Evolutionary conservation across 306 rosid genomes (phyloP).

Genomic region (Begonia peltatifolia): DNA sequence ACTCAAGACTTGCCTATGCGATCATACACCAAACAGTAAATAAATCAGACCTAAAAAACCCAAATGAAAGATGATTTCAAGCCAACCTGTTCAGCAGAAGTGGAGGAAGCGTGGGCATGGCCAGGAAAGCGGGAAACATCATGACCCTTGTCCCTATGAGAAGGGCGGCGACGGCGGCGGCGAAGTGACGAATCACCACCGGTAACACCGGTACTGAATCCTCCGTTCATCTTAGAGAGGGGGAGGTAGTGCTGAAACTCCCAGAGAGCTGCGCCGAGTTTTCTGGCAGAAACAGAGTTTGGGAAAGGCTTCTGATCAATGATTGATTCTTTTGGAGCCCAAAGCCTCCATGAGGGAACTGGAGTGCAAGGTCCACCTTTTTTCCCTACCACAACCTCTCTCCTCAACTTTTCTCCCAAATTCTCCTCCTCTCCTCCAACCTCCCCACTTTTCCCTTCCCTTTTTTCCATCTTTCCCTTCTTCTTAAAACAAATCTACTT

Average conservation of each 20-base stretch:
- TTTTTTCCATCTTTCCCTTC: background rate
- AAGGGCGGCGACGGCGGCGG: constrained; percentile 39
- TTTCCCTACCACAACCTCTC: constrained; percentile 43
- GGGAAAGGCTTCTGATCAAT: constrained; percentile 6
- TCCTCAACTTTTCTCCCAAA: constrained; percentile 34
- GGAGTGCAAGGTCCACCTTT: constrained; percentile 61
- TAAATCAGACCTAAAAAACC: no score
- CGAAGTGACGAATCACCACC: constrained; percentile 18
- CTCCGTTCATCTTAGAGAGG: constrained; percentile 50
- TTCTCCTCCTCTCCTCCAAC: constrained; percentile 60
- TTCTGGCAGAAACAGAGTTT: constrained; percentile 35
- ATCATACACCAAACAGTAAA: no score
- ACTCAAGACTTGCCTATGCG: no score
- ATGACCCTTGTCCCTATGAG: constrained; percentile 38
- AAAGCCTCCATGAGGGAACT: constrained; percentile 40
- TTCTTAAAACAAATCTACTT: background rate
- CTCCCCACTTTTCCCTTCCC: constrained; percentile 16
- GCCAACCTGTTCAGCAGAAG: constrained; percentile 74
- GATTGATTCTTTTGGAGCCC: constrained; percentile 21
- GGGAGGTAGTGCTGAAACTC: constrained; percentile 21
- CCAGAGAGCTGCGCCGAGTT: constrained; percentile 84
- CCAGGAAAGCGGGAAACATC: constrained; percentile 40
- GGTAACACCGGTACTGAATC: constrained; percentile 19
- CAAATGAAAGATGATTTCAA: no score
- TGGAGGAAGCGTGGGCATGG: constrained; percentile 60